Evolutionary conservation across 768 basidiomycete genomes (phyloP), one percentile per base, ranked within the genome.

Genomic region (Kwoniella newhampshirensis): DNA sequence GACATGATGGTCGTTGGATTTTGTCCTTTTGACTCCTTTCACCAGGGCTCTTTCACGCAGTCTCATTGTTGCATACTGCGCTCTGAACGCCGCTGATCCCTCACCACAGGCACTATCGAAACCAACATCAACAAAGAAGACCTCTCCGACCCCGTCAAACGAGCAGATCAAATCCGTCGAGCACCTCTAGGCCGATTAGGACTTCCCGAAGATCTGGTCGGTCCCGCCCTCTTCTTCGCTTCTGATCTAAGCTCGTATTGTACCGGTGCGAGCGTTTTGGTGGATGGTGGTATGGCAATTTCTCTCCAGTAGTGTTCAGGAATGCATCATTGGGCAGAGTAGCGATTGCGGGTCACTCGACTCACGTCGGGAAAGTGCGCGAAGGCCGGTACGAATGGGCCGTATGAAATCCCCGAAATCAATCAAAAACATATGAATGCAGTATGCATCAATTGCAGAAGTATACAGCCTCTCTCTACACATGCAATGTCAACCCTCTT

Each of bases 81-180:
- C n/a, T n/a, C n/a, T n/a, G n/a, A n/a, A n/a, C n/a, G n/a, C n/a
- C 40, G 12, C 9, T 23, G 3, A 3, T 23, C 3, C 25, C 17
- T 17, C 2, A 17, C 23, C 30, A 28, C 51, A 77, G 87, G 87
- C 8, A 88, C 87, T 1, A 86, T 88, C 62, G 85, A 81, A 39
- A 89, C 88, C 18, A 81, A 85, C 62, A 88, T 88, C 75, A 88
- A 89, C 77, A 83, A 83, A 64, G 86, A 86, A 58, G 86, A 89
- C 73, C 81, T 89, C 28, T 70, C 84, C 12, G 81, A 86, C 63
- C 70, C 73, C 1, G 73, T 67, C 41, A 88, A 88, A 72, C 79
- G 84, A 21, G 80, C 82, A 40, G 81, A 82, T 59, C 88, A 86
- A 81, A 77, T 83, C 55, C 81, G 82, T 41, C 79, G 87, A 56